A percentile compares a stretch with the other conserved stretches of the same genome.
phyloP scores from a whole-genome alignment of 768 basidiomycete genomes.

The Xanthoconium stramineum region DNA sequence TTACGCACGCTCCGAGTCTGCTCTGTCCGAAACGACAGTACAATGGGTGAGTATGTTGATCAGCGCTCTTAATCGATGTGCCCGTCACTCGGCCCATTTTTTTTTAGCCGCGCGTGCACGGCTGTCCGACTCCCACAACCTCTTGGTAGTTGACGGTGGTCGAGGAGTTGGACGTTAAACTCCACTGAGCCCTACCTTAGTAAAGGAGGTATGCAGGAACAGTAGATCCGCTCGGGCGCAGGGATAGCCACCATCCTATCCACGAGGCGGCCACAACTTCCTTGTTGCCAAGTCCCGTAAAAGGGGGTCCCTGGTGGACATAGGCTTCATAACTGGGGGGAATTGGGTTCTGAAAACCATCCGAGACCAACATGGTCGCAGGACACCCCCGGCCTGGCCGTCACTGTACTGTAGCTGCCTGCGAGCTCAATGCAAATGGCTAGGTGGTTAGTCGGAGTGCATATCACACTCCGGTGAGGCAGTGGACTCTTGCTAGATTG shows the following conservation, averaged over 20 bases:
- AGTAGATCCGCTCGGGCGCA: background rate
- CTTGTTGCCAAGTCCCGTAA: background rate
- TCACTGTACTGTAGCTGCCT: background rate
- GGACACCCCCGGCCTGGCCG: background rate
- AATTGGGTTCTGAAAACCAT: constrained; percentile 5
- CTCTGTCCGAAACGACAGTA: constrained; percentile 9
- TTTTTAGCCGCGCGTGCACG: too few relatives aligned
- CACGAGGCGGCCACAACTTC: background rate
- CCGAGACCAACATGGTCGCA: background rate
- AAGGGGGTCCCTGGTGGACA: constrained; percentile 1
- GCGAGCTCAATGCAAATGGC: too few relatives aligned
- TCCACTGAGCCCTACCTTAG: constrained; percentile 1
- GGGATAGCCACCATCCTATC: background rate
- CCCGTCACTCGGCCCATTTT: constrained; percentile 1
- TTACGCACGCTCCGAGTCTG: too few relatives aligned
- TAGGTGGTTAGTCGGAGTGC: background rate
- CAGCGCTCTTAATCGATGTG: constrained; percentile 5
- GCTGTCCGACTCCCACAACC: background rate
- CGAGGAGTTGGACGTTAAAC: background rate
- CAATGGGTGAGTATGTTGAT: background rate
- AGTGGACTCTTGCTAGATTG: constrained; percentile 2
- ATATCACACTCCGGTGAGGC: background rate
- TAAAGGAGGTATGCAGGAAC: constrained; percentile 7
- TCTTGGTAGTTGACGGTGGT: background rate
- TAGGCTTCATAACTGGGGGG: background rate